Percentiles rank a stretch among this genome's conserved stretches.
Evolutionary conservation across 495 filamentous ascomycete genomes (phyloP).

Genomic region (Aspergillus funiculosus): DNA sequence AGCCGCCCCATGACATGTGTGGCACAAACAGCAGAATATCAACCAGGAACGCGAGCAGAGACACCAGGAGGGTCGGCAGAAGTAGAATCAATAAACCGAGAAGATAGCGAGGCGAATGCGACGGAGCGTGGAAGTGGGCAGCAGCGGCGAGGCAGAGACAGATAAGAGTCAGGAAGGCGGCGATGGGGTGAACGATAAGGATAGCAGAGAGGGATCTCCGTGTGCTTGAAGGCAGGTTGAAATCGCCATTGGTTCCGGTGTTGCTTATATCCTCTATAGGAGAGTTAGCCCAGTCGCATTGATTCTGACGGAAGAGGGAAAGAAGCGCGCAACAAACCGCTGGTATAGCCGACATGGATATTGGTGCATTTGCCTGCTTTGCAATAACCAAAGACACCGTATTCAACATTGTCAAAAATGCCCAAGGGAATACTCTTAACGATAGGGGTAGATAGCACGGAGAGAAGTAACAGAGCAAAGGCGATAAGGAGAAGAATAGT

Average conservation of each 20-base stretch:
- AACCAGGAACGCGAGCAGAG: constrained; percentile 83
- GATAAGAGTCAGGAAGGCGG: constrained; percentile 76
- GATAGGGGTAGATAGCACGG: constrained; percentile 90
- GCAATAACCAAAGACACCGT: constrained; percentile 94
- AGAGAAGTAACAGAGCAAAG: constrained; percentile 77
- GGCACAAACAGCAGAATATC: constrained; percentile 96
- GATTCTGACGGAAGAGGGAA: constrained; percentile 9
- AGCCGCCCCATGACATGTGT: constrained; percentile 89
- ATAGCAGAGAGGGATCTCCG: constrained; percentile 85
- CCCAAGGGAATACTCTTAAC: constrained; percentile 79
- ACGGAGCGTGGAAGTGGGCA: constrained; percentile 82
- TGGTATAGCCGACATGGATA: constrained; percentile 81
- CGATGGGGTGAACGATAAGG: constrained; percentile 87
- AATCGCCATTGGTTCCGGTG: constrained; percentile 43
- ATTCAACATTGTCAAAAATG: constrained; percentile 66
- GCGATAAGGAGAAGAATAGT: constrained; percentile 78
- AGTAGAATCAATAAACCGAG: constrained; percentile 78
- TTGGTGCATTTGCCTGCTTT: constrained; percentile 55
- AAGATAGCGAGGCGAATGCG: constrained; percentile 89
- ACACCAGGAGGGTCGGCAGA: constrained; percentile 76
- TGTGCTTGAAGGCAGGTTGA: constrained; percentile 67
- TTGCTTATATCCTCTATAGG: constrained; percentile 37
- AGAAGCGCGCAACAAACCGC: constrained; percentile 52
- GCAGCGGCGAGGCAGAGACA: constrained; percentile 73
- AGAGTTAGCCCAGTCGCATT: too few relatives aligned